phyloP scores from a whole-genome alignment of 208 protist genomes.

The Herpetomonas tarakana region DNA sequence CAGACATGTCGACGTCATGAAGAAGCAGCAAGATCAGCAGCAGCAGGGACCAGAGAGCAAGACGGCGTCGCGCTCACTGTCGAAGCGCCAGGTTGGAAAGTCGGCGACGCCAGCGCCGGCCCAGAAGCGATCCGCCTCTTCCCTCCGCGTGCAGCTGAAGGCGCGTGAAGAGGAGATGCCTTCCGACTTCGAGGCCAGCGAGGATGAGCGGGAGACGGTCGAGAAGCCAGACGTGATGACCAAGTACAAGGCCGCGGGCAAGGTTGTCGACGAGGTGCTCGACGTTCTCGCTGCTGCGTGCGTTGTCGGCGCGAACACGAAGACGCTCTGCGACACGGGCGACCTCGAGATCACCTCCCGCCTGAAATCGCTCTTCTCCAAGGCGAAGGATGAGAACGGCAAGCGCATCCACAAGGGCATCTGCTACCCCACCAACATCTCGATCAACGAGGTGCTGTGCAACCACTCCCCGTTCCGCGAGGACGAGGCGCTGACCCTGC shows the following conservation, averaged over 20 bases:
- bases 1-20: slow-evolving; percentile 1
- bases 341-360: slow-evolving; percentile 49
- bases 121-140: slow-evolving; percentile 19
- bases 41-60: slow-evolving; percentile 1
- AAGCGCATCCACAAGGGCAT: slow-evolving; percentile 32
- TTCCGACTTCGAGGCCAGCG: slow-evolving; percentile 59
- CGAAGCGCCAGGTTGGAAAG: neutral
- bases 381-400: slow-evolving; percentile 62
- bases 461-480: slow-evolving; percentile 94
- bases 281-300: slow-evolving; percentile 58
- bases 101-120: neutral
- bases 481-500: slow-evolving; percentile 63
- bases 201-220: slow-evolving; percentile 76
- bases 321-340: slow-evolving; percentile 62
- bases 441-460: slow-evolving; percentile 96
- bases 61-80: neutral
- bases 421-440: slow-evolving; percentile 97
- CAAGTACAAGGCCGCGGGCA: slow-evolving; percentile 94
- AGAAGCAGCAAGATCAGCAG: slow-evolving; percentile 4
- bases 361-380: slow-evolving; percentile 58
- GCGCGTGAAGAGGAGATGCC: slow-evolving; percentile 52
- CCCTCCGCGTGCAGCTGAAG: slow-evolving; percentile 51
- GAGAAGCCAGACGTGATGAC: slow-evolving; percentile 90
- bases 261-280: slow-evolving; percentile 92
- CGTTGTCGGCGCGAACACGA: slow-evolving; percentile 74